Percentiles rank a stretch among this genome's conserved stretches.
Evolutionary conservation across 208 protist species (phyloP).

Genomic region (Naegleria fowleri): DNA sequence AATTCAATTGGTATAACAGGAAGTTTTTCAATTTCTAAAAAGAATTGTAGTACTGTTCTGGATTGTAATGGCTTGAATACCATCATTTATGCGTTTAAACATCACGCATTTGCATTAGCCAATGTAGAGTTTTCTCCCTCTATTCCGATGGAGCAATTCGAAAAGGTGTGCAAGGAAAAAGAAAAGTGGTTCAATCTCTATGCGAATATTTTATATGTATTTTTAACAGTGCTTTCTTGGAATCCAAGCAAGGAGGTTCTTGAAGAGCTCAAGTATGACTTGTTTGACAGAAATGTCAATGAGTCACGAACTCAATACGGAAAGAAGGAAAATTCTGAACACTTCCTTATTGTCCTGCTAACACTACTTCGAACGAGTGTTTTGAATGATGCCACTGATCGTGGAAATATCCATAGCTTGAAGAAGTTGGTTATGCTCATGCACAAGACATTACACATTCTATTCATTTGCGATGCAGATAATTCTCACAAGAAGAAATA

Average conservation of each 20-base stretch:
- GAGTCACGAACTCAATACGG: background rate
- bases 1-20: background rate
- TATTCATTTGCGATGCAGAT: background rate
- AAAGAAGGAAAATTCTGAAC: background rate
- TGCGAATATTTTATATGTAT: background rate
- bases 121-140: background rate
- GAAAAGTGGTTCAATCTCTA: background rate
- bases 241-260: background rate
- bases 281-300: background rate
- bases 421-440: background rate
- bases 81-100: background rate
- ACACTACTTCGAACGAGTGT: background rate
- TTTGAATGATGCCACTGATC: background rate
- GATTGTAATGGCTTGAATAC: background rate
- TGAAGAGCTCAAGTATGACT: background rate
- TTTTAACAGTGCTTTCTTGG: background rate
- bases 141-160: background rate
- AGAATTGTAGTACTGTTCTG: background rate
- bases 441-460: background rate
- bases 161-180: background rate
- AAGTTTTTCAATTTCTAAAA: background rate
- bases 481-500: background rate
- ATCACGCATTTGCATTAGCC: background rate
- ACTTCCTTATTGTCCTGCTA: background rate
- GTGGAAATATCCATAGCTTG: background rate